phyloP scores from a whole-genome alignment of 2,329 filamentous ascomycete genomes.

The Triangularia setosa region DNA sequence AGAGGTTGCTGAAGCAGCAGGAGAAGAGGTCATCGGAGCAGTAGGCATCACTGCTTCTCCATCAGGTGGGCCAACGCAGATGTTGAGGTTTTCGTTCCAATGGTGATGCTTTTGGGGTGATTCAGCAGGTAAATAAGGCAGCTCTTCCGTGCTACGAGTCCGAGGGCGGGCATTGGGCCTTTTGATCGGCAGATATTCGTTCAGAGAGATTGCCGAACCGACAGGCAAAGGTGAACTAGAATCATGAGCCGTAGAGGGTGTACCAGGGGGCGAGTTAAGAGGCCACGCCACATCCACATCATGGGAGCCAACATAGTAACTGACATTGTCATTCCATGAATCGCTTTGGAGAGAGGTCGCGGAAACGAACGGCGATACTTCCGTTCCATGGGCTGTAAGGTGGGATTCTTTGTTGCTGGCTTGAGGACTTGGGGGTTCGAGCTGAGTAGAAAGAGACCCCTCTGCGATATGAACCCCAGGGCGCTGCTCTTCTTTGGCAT shows the following conservation, averaged over 20 bases:
- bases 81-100: neutral
- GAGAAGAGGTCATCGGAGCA: neutral
- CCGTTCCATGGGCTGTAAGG: neutral
- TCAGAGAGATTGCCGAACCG: neutral
- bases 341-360: neutral
- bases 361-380: no score
- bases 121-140: neutral
- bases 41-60: neutral
- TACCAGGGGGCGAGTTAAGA: no score
- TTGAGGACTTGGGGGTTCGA: neutral
- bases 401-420: neutral
- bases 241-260: neutral
- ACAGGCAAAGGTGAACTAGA: neutral
- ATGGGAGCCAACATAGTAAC: neutral
- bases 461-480: neutral
- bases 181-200: neutral
- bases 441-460: neutral
- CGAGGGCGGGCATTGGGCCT: neutral
- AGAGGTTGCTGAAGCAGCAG: neutral
- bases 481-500: neutral
- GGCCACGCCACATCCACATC: neutral
- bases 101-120: no score
- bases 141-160: no score
- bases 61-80: neutral
- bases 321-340: neutral